Evolutionary conservation across 768 basidiomycete species (phyloP).

Genomic region (Russula lepida): DNA sequence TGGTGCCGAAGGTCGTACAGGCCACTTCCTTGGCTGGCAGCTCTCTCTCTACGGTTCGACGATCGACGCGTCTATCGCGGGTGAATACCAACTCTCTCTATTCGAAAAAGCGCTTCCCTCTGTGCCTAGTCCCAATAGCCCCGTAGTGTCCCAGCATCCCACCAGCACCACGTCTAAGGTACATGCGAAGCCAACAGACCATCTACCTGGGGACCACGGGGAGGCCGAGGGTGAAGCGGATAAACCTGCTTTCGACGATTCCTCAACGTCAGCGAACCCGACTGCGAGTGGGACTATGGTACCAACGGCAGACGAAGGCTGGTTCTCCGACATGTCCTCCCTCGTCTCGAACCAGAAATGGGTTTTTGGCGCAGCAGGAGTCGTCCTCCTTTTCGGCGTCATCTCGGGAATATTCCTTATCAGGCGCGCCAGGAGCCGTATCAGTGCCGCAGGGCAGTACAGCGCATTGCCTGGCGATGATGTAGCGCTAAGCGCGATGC

Average conservation of each 20-base stretch:
- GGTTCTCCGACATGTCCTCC: slow-evolving; percentile 72
- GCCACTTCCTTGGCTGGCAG: slow-evolving; percentile 80
- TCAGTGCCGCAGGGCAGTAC: slow-evolving; percentile 40
- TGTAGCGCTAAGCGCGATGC: slow-evolving; percentile 68
- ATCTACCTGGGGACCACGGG: slow-evolving; percentile 83
- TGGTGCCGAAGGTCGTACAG: slow-evolving; percentile 45
- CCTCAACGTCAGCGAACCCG: slow-evolving; percentile 15
- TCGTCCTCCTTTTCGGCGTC: slow-evolving; percentile 66
- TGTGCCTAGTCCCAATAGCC: slow-evolving; percentile 25
- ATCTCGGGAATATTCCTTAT: slow-evolving; percentile 72
- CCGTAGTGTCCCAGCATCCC: slow-evolving; percentile 27
- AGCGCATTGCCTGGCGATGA: slow-evolving; percentile 57
- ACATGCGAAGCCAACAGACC: slow-evolving; percentile 76
- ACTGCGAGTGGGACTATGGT: slow-evolving; percentile 31
- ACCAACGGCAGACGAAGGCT: slow-evolving; percentile 69
- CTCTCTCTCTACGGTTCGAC: slow-evolving; percentile 88
- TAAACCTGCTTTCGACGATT: slow-evolving; percentile 53
- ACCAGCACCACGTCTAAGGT: slow-evolving; percentile 44
- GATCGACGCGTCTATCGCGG: slow-evolving; percentile 60
- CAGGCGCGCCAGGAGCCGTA: slow-evolving; percentile 45
- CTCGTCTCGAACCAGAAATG: slow-evolving; percentile 74
- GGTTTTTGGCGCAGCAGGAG: slow-evolving; percentile 83
- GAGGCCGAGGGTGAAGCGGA: slow-evolving; percentile 70
- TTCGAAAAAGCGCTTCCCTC: slow-evolving; percentile 44
- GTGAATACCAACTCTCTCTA: slow-evolving; percentile 51